Evolutionary conservation across 768 basidiomycete genomes (phyloP).

Genomic region (Boletus bicolor): DNA sequence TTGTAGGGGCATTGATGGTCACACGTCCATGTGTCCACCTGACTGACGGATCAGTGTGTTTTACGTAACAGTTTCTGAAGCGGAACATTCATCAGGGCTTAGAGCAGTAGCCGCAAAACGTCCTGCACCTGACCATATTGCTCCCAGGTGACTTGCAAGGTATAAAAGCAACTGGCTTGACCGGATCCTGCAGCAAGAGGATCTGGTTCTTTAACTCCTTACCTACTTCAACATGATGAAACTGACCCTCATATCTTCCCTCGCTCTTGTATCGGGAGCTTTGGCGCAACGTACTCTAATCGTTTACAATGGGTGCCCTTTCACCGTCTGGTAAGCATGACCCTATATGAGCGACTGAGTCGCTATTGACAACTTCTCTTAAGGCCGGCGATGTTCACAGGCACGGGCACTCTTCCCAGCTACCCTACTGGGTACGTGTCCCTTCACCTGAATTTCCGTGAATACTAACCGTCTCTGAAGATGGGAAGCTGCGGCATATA

Average conservation of each 20-base stretch:
- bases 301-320: slow-evolving; percentile 60
- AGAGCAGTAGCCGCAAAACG: not conserved
- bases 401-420: slow-evolving; percentile 46
- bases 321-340: slow-evolving; percentile 60
- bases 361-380: not conserved
- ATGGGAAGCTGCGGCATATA: slow-evolving; percentile 32
- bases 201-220: not conserved
- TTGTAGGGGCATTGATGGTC: not conserved
- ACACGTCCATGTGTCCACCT: not conserved
- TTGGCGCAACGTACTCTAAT: slow-evolving; percentile 56
- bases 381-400: slow-evolving; percentile 61
- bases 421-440: slow-evolving; percentile 43
- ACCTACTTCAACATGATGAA: slow-evolving; percentile 17
- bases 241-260: slow-evolving; percentile 22
- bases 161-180: slow-evolving; percentile 16
- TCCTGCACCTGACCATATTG: not conserved
- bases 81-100: not conserved
- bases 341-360: not conserved
- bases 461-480: slow-evolving; percentile 16
- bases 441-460: not conserved
- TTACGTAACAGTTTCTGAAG: not conserved
- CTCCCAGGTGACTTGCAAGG: not conserved
- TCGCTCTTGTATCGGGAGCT: slow-evolving; percentile 31
- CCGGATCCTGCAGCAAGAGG: not conserved
- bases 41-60: not conserved